Evolutionary conservation across 1,284 basidiomycete genomes (phyloP).

Genomic region (Stereum hirsutum): DNA sequence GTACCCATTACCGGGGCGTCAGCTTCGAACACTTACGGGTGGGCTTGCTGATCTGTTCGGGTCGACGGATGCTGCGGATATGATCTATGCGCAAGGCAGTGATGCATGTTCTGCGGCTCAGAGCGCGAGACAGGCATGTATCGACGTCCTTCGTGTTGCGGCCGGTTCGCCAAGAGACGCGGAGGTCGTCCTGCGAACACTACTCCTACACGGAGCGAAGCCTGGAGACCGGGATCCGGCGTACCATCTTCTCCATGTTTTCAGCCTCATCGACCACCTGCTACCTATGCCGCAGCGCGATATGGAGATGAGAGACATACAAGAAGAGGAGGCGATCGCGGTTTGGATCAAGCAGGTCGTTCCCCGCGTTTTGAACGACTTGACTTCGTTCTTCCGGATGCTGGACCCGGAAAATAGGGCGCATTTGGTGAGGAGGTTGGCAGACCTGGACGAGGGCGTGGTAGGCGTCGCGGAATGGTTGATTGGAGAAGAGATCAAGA

Average conservation of each 20-base stretch:
- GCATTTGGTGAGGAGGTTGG: conserved; percentile 45
- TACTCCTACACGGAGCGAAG: conserved; percentile 39
- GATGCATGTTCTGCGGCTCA: conserved; percentile 32
- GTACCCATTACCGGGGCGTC: conserved; percentile 40
- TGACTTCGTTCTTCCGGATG: conserved; percentile 43
- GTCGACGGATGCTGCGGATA: conserved; percentile 39
- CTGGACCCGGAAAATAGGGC: conserved; percentile 47
- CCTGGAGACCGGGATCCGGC: conserved; percentile 40
- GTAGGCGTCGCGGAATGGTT: conserved; percentile 66
- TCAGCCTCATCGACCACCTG: conserved; percentile 45
- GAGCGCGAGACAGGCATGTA: conserved; percentile 36
- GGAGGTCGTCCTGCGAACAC: conserved; percentile 38
- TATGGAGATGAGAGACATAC: conserved; percentile 12
- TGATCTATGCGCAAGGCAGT: conserved; percentile 30
- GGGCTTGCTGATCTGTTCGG: conserved; percentile 46
- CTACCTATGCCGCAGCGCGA: conserved; percentile 32
- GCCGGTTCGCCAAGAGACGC: conserved; percentile 27
- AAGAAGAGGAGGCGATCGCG: conserved; percentile 19
- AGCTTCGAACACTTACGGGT: conserved; percentile 31
- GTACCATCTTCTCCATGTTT: conserved; percentile 44
- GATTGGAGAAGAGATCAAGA: conserved; percentile 47
- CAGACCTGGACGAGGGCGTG: conserved; percentile 45
- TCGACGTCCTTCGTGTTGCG: conserved; percentile 35
- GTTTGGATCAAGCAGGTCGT: conserved; percentile 48
- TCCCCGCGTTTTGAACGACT: conserved; percentile 42